Base-by-base conservation (phyloP, 2,329 filamentous ascomycete species). In the Ophiostoma quercus region DNA sequence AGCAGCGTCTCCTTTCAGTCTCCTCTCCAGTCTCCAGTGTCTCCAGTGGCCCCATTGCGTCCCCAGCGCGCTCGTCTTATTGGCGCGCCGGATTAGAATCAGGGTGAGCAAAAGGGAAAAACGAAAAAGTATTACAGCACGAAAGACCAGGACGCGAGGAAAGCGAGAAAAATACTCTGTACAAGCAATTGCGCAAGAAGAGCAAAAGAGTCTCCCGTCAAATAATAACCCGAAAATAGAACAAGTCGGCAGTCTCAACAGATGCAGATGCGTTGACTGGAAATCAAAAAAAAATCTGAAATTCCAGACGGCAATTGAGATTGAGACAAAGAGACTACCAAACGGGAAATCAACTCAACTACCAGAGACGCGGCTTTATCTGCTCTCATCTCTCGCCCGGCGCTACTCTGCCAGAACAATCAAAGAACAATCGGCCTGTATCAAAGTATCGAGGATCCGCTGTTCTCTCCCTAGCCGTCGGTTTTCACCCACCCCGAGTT, bases 341-440 rank as follows among this genome's bases (percentile, higher is more conserved):
- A 57, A 7, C 51, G 6, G 22, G 22, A 57, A 25, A 22, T 22
- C 8, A 29, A 57, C 7, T 6, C 25, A 62, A 16, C 14, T 1
- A 32, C 25, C 25, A 16, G 14, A 62, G 39, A 69, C 62, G 37
- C 16, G 47, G 54, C 62, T 29, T 39, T 25, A 60, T 37, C 25
- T 70, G 43, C 43, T 43, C 67, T 63, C 67, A 60, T 70, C 68
- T 62, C 19, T 41, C 69, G 65, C 29, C 65, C 66, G 69, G 69
- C 69, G 66, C 69, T 70, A 67, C 65, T 67, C 25, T 51, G 65
- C 66, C 66, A 70, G 65, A 67, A 67, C 54, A 54, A 39, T 8
- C 32, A 67, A 65, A 70, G 66, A 67, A 67, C 66, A 54, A 39
- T 63, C 47, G n/a, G 66, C 66, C 37, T 47, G 29, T 37, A 11